A percentile compares a stretch with the other conserved stretches of the same genome.
Conservation (phyloP, 2,329 filamentous ascomycete genomes). For the Gaeumannomyces tritici region DNA sequence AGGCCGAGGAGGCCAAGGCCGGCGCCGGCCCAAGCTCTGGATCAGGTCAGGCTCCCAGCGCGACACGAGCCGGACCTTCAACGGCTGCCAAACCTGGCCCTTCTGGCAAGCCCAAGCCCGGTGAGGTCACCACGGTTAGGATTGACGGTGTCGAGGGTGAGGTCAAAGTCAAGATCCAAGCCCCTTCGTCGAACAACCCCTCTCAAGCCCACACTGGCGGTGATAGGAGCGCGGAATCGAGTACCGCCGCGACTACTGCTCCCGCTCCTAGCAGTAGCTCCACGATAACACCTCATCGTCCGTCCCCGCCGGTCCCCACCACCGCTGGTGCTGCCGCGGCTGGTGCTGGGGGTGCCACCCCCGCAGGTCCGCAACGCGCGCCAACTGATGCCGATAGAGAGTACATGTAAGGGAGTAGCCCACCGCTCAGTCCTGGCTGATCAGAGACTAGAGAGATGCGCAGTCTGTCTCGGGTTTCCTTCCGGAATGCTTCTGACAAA, state of each 20-base stretch:
- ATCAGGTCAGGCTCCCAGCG: neutral
- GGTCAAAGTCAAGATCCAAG: slow-evolving; percentile 41
- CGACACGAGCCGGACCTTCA: neutral
- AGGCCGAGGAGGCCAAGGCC: slow-evolving; percentile 20
- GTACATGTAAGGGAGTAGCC: slow-evolving; percentile 2
- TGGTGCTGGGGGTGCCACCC: neutral
- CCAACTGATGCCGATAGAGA: slow-evolving; percentile 2
- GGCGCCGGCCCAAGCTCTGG: neutral
- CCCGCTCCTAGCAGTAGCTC: neutral
- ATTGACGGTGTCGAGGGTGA: slow-evolving; percentile 48
- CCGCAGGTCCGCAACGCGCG: neutral
- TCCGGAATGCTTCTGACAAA: neutral
- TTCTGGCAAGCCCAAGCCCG: neutral
- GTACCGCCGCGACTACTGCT: slow-evolving; percentile 3
- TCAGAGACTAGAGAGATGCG: neutral
- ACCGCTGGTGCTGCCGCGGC: neutral
- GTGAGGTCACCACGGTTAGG: slow-evolving; percentile 29
- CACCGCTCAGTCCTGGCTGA: neutral
- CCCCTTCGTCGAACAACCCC: neutral
- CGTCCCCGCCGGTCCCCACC: neutral
- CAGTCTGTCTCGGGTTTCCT: neutral
- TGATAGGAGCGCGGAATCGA: slow-evolving; percentile 3
- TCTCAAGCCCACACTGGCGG: neutral
- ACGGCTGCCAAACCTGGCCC: neutral
- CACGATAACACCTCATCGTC: neutral